Percentiles rank a stretch among this genome's conserved stretches.
phyloP scores from a whole-genome alignment of 768 basidiomycete species.

The Termitomyces sp. region DNA sequence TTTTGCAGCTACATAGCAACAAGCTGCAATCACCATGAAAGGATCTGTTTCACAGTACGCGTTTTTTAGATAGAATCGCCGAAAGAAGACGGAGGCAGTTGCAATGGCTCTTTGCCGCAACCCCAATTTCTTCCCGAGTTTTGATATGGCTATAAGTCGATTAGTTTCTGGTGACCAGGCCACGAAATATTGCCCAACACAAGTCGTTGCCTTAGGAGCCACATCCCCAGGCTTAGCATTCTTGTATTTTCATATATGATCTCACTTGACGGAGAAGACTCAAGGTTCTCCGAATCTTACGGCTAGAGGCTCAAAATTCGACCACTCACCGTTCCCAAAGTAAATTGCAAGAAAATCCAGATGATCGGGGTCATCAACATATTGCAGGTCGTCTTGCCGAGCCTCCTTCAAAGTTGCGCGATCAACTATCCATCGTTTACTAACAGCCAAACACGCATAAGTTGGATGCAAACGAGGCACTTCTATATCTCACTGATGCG shows the following conservation, averaged over 20 bases:
- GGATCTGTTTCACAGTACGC: slow-evolving; percentile 95
- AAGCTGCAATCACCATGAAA: slow-evolving; percentile 87
- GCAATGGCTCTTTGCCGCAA: slow-evolving; percentile 90
- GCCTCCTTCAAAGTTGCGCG: slow-evolving; percentile 68
- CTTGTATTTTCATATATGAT: background rate
- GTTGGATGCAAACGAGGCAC: slow-evolving; percentile 7
- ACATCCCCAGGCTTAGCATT: background rate
- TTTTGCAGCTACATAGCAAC: slow-evolving; percentile 94
- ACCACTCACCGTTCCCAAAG: slow-evolving; percentile 69
- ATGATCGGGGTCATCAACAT: slow-evolving; percentile 71
- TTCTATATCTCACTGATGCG: slow-evolving; percentile 66
- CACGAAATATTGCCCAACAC: too few relatives aligned
- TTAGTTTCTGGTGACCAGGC: background rate
- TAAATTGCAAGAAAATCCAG: slow-evolving; percentile 83
- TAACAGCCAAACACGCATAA: slow-evolving; percentile 25
- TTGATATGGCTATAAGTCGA: slow-evolving; percentile 60
- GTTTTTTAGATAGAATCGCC: slow-evolving; percentile 96
- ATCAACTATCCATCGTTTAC: slow-evolving; percentile 91
- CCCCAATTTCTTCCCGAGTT: slow-evolving; percentile 76
- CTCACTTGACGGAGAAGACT: background rate
- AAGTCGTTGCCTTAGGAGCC: too few relatives aligned
- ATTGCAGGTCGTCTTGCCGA: slow-evolving; percentile 71
- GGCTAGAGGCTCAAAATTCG: background rate
- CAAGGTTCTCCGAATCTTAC: background rate
- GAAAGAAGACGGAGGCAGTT: slow-evolving; percentile 92